Percentiles rank a stretch among this genome's conserved stretches.
phyloP scores from a whole-genome alignment of 2,329 filamentous ascomycete genomes.

The Diaporthe vexans region DNA sequence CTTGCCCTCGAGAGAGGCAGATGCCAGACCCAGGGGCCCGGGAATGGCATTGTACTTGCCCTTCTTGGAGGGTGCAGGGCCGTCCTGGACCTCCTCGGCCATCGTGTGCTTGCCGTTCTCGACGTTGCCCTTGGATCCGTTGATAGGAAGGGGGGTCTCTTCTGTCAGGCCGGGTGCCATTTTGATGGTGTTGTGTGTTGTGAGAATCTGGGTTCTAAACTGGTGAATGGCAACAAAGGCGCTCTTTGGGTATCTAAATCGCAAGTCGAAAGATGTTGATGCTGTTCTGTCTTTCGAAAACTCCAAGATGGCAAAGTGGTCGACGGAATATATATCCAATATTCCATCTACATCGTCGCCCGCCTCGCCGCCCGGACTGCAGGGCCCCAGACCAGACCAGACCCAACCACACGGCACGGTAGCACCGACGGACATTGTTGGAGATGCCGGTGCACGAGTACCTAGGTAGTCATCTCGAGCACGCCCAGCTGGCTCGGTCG shows the following conservation, averaged over 20 bases:
- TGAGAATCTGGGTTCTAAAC: neutral
- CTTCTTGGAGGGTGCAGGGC: conserved; percentile 40
- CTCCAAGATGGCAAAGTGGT: neutral
- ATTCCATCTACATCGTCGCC: conserved; percentile 11
- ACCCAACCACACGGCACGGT: conserved; percentile 5
- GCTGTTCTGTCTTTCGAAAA: neutral
- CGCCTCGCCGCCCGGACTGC: neutral
- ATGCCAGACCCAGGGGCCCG: conserved; percentile 55
- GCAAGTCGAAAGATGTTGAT: neutral
- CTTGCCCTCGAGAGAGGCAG: conserved; percentile 56
- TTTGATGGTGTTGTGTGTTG: conserved; percentile 17
- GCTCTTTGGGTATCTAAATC: conserved; percentile 7
- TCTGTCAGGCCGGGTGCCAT: conserved; percentile 38
- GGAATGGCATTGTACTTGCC: conserved; percentile 55
- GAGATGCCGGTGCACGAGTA: conserved; percentile 37
- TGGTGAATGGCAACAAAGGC: neutral
- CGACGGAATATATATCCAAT: conserved; percentile 31
- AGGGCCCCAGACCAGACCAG: too few relatives aligned
- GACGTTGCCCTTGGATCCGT: neutral
- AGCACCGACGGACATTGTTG: conserved; percentile 40
- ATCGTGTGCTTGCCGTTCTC: conserved; percentile 37
- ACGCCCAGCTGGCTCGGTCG: conserved; percentile 23
- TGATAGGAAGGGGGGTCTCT: conserved; percentile 30
- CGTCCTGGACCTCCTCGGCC: conserved; percentile 41
- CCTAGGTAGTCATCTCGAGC: neutral